Percentiles rank a stretch among this genome's conserved stretches.
Conservation (phyloP, 2,329 filamentous ascomycete genomes). For the Hymenoscyphus fructigenus region DNA sequence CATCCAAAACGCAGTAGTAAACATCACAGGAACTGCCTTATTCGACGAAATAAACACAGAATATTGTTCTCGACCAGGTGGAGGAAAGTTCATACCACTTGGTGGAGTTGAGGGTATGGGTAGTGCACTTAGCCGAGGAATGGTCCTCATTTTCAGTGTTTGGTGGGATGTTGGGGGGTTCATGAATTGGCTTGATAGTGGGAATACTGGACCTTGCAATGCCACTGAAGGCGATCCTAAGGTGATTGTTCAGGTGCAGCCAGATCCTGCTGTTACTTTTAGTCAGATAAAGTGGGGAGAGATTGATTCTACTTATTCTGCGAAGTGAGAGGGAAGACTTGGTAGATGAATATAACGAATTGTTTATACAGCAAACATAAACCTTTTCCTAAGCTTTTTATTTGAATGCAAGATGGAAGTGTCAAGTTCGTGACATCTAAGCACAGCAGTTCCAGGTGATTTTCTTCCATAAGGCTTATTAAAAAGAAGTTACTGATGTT, state of each 20-base stretch:
- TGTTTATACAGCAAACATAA: background rate
- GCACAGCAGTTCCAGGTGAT: too few relatives aligned
- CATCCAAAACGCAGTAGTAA: slow-evolving; percentile 48
- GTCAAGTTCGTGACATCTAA: too few relatives aligned
- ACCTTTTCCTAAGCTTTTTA: background rate
- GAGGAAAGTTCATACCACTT: slow-evolving; percentile 49
- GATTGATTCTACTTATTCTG: slow-evolving; percentile 49
- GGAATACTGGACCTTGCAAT: slow-evolving; percentile 53
- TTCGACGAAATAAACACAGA: slow-evolving; percentile 52
- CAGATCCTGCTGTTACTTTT: slow-evolving; percentile 52
- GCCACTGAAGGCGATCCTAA: slow-evolving; percentile 52
- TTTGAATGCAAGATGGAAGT: too few relatives aligned
- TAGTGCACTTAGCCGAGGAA: slow-evolving; percentile 50
- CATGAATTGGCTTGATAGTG: slow-evolving; percentile 58
- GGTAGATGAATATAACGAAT: background rate
- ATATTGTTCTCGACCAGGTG: slow-evolving; percentile 56
- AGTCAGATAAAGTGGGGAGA: slow-evolving; percentile 61
- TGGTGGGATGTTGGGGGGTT: slow-evolving; percentile 54
- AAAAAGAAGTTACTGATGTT: too few relatives aligned
- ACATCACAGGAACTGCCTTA: slow-evolving; percentile 43
- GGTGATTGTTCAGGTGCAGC: slow-evolving; percentile 47
- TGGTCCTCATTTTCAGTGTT: slow-evolving; percentile 54
- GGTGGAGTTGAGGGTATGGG: slow-evolving; percentile 57
- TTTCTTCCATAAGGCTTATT: too few relatives aligned
- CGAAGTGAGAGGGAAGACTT: background rate